Conservation (phyloP, 2,329 filamentous ascomycete species). For the Xylariaceae sp. region DNA sequence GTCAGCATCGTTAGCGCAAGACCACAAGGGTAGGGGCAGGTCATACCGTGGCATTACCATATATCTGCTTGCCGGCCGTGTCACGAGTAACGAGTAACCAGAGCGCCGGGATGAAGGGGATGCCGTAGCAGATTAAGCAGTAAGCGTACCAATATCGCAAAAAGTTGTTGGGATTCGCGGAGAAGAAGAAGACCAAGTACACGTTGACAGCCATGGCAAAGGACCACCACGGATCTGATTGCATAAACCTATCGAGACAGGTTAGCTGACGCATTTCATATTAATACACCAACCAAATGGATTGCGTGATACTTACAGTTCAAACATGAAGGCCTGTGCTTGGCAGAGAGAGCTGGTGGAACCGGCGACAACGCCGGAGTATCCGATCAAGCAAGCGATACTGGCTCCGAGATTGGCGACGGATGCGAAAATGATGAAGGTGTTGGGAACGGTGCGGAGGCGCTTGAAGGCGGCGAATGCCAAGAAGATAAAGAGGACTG, state of each 20-base stretch:
- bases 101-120: slow-evolving; percentile 63
- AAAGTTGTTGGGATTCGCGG: slow-evolving; percentile 61
- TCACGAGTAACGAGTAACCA: slow-evolving; percentile 54
- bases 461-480: slow-evolving; percentile 47
- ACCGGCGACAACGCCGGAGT: slow-evolving; percentile 55
- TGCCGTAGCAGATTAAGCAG: slow-evolving; percentile 62
- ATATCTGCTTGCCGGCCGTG: slow-evolving; percentile 38
- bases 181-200: slow-evolving; percentile 61
- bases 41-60: slow-evolving; percentile 53
- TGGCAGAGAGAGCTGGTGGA: slow-evolving; percentile 54
- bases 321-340: slow-evolving; percentile 55
- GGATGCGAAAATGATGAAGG: slow-evolving; percentile 57
- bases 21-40: not conserved
- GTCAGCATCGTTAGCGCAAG: slow-evolving; percentile 11
- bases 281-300: not conserved
- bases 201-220: slow-evolving; percentile 81
- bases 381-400: slow-evolving; percentile 65
- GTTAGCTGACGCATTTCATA: slow-evolving; percentile 9
- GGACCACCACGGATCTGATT: slow-evolving; percentile 71
- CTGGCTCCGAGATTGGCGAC: slow-evolving; percentile 56
- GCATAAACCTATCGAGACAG: slow-evolving; percentile 58
- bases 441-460: slow-evolving; percentile 55
- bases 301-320: slow-evolving; percentile 51
- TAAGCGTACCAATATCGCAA: slow-evolving; percentile 67
- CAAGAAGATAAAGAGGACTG: slow-evolving; percentile 48